phyloP scores from a whole-genome alignment of 176 grass and related monocot genomes.

The Otatea glauca region DNA sequence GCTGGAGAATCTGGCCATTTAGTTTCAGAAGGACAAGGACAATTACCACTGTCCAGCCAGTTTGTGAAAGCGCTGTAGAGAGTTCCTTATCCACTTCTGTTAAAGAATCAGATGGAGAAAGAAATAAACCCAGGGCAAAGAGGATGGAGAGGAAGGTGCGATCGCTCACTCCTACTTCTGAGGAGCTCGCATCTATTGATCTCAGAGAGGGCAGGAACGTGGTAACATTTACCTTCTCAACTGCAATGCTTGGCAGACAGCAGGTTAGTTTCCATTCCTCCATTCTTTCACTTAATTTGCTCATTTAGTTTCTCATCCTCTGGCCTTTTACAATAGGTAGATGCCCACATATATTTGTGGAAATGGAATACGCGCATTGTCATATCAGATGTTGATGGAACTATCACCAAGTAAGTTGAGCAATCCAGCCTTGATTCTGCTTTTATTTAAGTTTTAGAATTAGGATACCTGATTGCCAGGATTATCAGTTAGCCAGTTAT shows the following conservation, averaged over 20 bases:
- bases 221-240: conserved; percentile 89
- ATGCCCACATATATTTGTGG: conserved; percentile 94
- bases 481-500: background rate
- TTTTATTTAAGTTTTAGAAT: conserved; percentile 28
- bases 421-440: conserved; percentile 14
- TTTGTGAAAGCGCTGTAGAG: conserved; percentile 39
- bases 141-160: conserved; percentile 62
- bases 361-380: conserved; percentile 87
- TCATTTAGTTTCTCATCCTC: conserved; percentile 24
- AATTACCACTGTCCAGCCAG: conserved; percentile 49
- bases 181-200: conserved; percentile 80
- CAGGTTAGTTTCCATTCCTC: conserved; percentile 59
- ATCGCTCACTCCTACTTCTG: conserved; percentile 73
- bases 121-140: conserved; percentile 44
- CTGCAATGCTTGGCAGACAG: conserved; percentile 84
- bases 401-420: conserved; percentile 89
- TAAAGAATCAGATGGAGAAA: conserved; percentile 46
- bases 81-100: conserved; percentile 33
- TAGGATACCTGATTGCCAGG: background rate
- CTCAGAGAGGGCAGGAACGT: conserved; percentile 87
- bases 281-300: conserved; percentile 30
- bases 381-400: conserved; percentile 98
- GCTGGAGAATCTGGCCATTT: conserved; percentile 97
- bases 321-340: conserved; percentile 63
- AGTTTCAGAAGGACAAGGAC: conserved; percentile 69